Evolutionary conservation across 148 eudicot species (phyloP).

Genomic region (Rhododendron ferrugineum): DNA sequence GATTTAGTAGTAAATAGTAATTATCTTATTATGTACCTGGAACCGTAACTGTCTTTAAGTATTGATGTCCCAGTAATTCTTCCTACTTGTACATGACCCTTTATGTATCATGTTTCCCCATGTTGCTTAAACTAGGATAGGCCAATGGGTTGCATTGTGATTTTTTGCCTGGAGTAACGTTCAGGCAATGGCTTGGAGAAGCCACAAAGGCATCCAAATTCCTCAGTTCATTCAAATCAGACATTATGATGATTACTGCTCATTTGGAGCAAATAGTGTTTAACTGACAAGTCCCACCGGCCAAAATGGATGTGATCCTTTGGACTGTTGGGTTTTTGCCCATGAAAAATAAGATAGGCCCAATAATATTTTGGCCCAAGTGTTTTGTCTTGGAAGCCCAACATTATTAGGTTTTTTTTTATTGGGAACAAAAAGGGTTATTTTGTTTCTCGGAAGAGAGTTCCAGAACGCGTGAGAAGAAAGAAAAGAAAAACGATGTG

Average conservation of each 20-base stretch:
- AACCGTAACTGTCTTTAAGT: background rate
- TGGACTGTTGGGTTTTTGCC: background rate
- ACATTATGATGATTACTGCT: background rate
- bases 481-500: no score
- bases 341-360: no score
- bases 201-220: background rate
- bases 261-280: background rate
- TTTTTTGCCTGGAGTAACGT: background rate
- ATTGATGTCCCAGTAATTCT: background rate
- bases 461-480: no score
- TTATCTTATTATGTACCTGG: background rate
- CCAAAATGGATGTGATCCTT: background rate
- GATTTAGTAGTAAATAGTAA: background rate
- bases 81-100: background rate
- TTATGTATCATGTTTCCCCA: background rate
- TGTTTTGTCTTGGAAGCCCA: no score
- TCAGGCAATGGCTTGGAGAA: background rate
- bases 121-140: background rate
- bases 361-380: no score
- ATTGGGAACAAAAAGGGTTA: no score
- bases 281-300: background rate
- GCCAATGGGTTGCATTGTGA: background rate
- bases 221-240: background rate
- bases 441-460: no score
- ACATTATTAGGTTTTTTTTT: no score